phyloP scores from a whole-genome alignment of 2,329 filamentous ascomycete genomes.

The Domatiomyces globalis region DNA sequence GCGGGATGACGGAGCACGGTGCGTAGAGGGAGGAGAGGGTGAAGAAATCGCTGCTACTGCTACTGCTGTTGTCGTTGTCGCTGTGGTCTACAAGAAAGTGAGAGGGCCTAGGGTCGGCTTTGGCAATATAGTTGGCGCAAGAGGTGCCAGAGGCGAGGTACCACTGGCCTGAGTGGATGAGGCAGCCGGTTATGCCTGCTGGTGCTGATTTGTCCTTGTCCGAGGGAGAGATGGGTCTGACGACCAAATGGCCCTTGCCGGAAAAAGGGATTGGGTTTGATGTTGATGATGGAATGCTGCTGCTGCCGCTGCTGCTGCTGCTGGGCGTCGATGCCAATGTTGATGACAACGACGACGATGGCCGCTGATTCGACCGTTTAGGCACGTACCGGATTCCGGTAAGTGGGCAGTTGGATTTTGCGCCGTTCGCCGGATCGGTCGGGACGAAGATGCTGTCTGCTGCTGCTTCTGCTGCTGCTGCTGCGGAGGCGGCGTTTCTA shows the following conservation, averaged over 20 bases:
- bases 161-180: slow-evolving; percentile 55
- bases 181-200: slow-evolving; percentile 39
- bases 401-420: slow-evolving; percentile 47
- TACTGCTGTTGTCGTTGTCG: slow-evolving; percentile 11
- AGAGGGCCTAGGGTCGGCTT: slow-evolving; percentile 18
- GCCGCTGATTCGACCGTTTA: slow-evolving; percentile 39
- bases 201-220: neutral
- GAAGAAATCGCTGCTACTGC: slow-evolving; percentile 30
- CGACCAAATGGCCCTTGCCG: slow-evolving; percentile 48
- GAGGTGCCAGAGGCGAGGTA: slow-evolving; percentile 44
- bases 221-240: slow-evolving; percentile 21
- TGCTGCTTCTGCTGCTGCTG: too few species aligned
- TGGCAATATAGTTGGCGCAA: slow-evolving; percentile 51
- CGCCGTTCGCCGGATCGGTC: slow-evolving; percentile 32
- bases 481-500: slow-evolving; percentile 38
- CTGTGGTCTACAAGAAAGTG: neutral
- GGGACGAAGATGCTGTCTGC: slow-evolving; percentile 30
- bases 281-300: slow-evolving; percentile 4
- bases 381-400: slow-evolving; percentile 52
- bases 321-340: slow-evolving; percentile 10
- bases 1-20: slow-evolving; percentile 38
- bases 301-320: slow-evolving; percentile 10
- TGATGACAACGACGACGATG: slow-evolving; percentile 3
- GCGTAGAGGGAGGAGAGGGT: slow-evolving; percentile 47
- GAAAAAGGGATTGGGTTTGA: slow-evolving; percentile 30